Percentiles rank a stretch among this genome's conserved stretches.
Conservation (phyloP, 805 yeast species). For the Schizosaccharomyces lindneri region DNA sequence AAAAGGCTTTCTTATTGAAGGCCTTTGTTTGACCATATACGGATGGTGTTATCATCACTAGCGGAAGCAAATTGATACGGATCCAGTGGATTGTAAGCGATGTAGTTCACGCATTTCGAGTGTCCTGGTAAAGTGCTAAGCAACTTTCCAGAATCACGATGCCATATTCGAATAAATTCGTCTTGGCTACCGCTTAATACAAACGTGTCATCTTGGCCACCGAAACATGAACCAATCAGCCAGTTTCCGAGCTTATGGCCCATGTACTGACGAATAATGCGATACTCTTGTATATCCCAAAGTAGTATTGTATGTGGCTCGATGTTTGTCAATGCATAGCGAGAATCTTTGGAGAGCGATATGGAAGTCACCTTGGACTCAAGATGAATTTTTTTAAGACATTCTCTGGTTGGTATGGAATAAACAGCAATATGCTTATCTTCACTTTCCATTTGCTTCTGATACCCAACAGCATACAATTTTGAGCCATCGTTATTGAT, state of each 20-base stretch:
- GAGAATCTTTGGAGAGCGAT: constrained; percentile 30
- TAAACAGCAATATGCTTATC: constrained; percentile 33
- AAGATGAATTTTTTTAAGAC: constrained; percentile 16
- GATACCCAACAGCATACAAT: constrained; percentile 11
- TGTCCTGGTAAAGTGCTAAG: constrained; percentile 40
- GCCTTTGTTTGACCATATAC: constrained; percentile 18
- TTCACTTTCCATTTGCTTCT: constrained; percentile 9
- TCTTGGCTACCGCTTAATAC: constrained; percentile 70
- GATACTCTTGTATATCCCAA: constrained; percentile 44
- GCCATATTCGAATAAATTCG: constrained; percentile 57
- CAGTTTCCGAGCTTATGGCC: constrained; percentile 51
- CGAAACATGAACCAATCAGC: constrained; percentile 55
- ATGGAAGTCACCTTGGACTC: constrained; percentile 42
- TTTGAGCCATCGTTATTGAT: constrained; percentile 38
- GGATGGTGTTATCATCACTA: constrained; percentile 54
- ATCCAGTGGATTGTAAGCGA: constrained; percentile 39
- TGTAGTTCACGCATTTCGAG: constrained; percentile 43
- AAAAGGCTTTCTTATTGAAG: not conserved
- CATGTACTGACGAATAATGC: constrained; percentile 34
- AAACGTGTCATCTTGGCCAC: constrained; percentile 42
- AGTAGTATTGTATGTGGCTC: constrained; percentile 51
- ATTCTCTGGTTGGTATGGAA: constrained; percentile 13
- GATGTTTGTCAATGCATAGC: constrained; percentile 33
- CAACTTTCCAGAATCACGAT: constrained; percentile 41
- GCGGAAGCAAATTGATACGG: constrained; percentile 48